Conservation (phyloP, 176 grass and related monocot species). For the Aechmea fasciata region DNA sequence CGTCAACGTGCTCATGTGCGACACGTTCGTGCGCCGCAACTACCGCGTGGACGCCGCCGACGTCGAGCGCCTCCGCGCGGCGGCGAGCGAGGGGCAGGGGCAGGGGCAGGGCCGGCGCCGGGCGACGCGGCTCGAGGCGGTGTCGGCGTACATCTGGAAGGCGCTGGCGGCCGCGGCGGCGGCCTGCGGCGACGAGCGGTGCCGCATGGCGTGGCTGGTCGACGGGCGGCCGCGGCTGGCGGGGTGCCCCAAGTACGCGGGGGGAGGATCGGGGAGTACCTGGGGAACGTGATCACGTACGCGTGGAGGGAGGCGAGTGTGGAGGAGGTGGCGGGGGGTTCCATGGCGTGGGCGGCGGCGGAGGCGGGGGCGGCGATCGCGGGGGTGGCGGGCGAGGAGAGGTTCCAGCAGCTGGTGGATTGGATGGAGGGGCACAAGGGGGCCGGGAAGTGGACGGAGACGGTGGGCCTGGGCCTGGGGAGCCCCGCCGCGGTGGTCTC, state of each 20-base stretch:
- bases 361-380: conserved; percentile 27
- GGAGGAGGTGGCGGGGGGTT: conserved; percentile 1
- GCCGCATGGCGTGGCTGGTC: conserved; percentile 61
- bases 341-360: conserved; percentile 30
- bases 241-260: conserved; percentile 8
- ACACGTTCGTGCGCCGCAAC: conserved; percentile 35
- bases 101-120: background rate
- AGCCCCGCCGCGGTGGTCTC: conserved; percentile 39
- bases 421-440: conserved; percentile 62
- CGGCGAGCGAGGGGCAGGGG: conserved; percentile 14
- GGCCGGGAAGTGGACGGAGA: conserved; percentile 56
- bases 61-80: conserved; percentile 29
- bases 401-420: conserved; percentile 60
- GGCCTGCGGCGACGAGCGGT: conserved; percentile 29
- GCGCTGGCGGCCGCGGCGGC: conserved; percentile 26
- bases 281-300: conserved; percentile 61
- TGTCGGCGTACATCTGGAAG: conserved; percentile 67
- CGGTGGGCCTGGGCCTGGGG: conserved; percentile 43
- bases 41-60: conserved; percentile 44
- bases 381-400: conserved; percentile 36
- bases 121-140: conserved; percentile 44
- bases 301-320: conserved; percentile 30
- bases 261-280: background rate
- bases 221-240: conserved; percentile 43
- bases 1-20: conserved; percentile 31